Percentiles rank a stretch among this genome's conserved stretches.
These are phyloP conservation scores for Tolypocladium endophyticum DNA, from an alignment of 2,329 filamentous ascomycete genomes.

Conservation along the genomic window DNA sequence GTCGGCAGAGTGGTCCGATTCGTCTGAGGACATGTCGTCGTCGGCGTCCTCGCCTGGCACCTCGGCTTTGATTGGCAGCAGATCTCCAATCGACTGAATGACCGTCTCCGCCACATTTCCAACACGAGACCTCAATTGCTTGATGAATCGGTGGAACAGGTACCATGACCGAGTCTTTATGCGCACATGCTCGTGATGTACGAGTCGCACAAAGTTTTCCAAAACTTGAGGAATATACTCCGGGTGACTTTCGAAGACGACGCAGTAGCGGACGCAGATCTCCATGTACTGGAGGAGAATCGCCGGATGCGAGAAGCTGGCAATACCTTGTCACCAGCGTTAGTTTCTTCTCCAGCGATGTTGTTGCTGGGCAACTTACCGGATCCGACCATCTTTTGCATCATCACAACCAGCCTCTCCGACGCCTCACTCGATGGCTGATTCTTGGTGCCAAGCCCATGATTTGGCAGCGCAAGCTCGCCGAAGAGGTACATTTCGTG, in stretches of 20 bases:
- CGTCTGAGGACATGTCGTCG: conserved; percentile 91
- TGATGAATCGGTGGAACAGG: conserved; percentile 85
- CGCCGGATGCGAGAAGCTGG: conserved; percentile 77
- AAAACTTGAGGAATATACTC: conserved; percentile 76
- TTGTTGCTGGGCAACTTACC: conserved; percentile 40
- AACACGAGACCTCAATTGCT: conserved; percentile 73
- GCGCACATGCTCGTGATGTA: conserved; percentile 78
- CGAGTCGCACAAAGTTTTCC: conserved; percentile 82
- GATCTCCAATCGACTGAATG: conserved; percentile 79
- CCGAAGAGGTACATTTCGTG: conserved; percentile 96
- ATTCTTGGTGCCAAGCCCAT: conserved; percentile 77
- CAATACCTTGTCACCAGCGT: conserved; percentile 49
- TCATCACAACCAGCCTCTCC: conserved; percentile 79
- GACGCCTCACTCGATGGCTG: conserved; percentile 70
- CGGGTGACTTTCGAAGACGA: conserved; percentile 80
- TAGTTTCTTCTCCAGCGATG: neutral
- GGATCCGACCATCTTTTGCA: conserved; percentile 90
- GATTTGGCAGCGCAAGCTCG: conserved; percentile 81
- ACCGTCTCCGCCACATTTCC: conserved; percentile 86
- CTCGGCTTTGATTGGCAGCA: conserved; percentile 85
- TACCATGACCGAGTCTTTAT: conserved; percentile 94
- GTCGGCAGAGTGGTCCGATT: conserved; percentile 82
- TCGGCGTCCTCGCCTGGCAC: conserved; percentile 65
- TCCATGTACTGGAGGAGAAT: conserved; percentile 98
- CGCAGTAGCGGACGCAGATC: conserved; percentile 87